Evolutionary conservation across 75 land plant species (phyloP), one percentile per base, ranked within the genome.

Genomic region (Pinus tabuliformis): DNA sequence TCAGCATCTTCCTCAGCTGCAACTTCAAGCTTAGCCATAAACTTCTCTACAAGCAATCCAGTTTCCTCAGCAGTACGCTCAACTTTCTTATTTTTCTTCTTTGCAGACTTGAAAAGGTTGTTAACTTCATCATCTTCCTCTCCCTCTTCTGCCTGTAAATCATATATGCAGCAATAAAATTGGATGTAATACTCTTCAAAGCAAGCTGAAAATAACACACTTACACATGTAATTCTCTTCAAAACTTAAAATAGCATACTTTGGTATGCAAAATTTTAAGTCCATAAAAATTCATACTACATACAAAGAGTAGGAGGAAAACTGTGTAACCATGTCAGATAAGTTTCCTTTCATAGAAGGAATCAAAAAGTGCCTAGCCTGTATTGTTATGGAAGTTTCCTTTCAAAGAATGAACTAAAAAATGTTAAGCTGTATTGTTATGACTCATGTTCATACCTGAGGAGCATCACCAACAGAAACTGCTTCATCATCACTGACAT

Each of bases 1-100:
- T 91, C 91, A 5, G 98, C 98, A 83, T 94, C 99, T 64, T 89
- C 95, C 84, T 97, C 98, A 58, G 95, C 95, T 13, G 98, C 90
- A 70, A 92, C 98, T 77, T 95, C 98, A 75, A 97, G 88, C 77
- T 86, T 91, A 45, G 96, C 94, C 91, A 95, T 92, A 63, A 95
- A 83, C 76, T 91, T 87, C 84, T 97, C 99, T 33, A 93, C 99
- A 20, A 92, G 78, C 83, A 89, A 71, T 66, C 94, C 92, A 76
- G 89, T 88, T 75, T 97, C 99, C 73, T 87, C 98, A 21, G 93
- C 84, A 61, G 96, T 84, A 60, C 82, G 90, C 75, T 92, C 98
- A 68, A 56, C 65, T 73, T 91, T 91, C 83, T 95, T 96, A 80
- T 84, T 92, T 78, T 90, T 95, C 63, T 81, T 80, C 88, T 97